Evolutionary conservation across 179 eudicot genomes (phyloP).

Genomic region (Drosera spatulata): DNA sequence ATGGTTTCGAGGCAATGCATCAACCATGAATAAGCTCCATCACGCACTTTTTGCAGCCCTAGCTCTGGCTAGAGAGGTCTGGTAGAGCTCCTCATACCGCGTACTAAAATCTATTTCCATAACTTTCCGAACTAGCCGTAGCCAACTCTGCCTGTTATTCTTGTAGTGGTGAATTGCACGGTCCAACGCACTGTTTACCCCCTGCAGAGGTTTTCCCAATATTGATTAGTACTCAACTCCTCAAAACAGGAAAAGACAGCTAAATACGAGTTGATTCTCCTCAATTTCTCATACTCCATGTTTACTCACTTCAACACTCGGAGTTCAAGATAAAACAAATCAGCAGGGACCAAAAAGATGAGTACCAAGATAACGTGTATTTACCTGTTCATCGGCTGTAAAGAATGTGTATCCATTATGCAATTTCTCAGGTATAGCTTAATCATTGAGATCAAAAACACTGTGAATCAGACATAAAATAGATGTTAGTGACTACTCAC

Average conservation of each 20-base stretch:
- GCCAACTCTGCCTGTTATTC: slow-evolving; percentile 47
- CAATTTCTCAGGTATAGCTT: slow-evolving; percentile 52
- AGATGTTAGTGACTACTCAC: neutral
- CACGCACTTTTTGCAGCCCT: slow-evolving; percentile 29
- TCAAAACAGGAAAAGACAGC: too few relatives aligned
- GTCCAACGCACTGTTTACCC: slow-evolving; percentile 60
- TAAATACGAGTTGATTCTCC: too few relatives aligned
- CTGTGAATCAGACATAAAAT: slow-evolving; percentile 22
- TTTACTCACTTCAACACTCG: too few relatives aligned
- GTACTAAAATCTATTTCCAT: slow-evolving; percentile 76
- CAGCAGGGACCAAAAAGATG: too few relatives aligned
- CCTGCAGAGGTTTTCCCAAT: slow-evolving; percentile 23
- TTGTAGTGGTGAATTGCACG: slow-evolving; percentile 57
- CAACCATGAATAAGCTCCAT: neutral
- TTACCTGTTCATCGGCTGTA: slow-evolving; percentile 81
- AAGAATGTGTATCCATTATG: slow-evolving; percentile 81
- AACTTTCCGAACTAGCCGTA: slow-evolving; percentile 66
- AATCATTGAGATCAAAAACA: slow-evolving; percentile 86
- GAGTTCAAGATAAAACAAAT: too few relatives aligned
- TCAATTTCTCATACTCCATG: too few relatives aligned
- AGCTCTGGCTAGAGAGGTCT: slow-evolving; percentile 60
- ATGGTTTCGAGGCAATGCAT: too few relatives aligned
- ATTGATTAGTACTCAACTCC: too few relatives aligned
- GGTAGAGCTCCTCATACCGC: slow-evolving; percentile 73
- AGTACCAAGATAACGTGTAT: too few relatives aligned